Base-by-base conservation (phyloP, 1,284 basidiomycete genomes). In the Leccinum subspadiceum region DNA sequence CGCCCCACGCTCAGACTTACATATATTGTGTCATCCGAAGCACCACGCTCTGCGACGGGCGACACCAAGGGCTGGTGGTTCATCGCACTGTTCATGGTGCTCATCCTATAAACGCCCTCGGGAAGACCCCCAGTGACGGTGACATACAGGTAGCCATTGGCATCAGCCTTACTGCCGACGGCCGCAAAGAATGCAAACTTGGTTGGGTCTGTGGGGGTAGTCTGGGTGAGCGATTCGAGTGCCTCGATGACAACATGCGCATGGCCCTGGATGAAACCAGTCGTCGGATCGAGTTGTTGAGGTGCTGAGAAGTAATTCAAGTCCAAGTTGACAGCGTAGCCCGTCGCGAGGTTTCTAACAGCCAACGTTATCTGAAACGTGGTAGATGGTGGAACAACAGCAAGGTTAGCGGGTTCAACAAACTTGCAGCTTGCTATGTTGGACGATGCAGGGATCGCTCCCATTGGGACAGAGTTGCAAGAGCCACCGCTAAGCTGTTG, bases 151-250 rank as follows among this genome's bases (percentile, higher is more conserved):
- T 80, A 63, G 10, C 86, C 87, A 58, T 78, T 77, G 31, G 64
- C 66, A 52, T 77, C 78, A 1, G 77, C 78, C 72, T 65, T 78
- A 68, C 59, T 68, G 65, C 83, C 83, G 68, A 90, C 73, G 65
- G 84, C 86, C 77, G 84, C 85, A 82, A 91, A 92, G 78, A 88
- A 90, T 6, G 79, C 82, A 65, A 88, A 89, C 63, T 73, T 73
- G 54, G 69, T 78, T 20, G 88, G 85, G 73, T 90, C 75, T 29
- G 81, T 81, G 15, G 84, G 76, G 0, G 73, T 77, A 10, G 84
- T 84, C 68, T 84, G 81, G 46, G 74, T 72, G 59, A 89, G 71
- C 4, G 82, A 78, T 46, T 69, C 64, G 63, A 92, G 77, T 53
- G 72, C 58, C 73, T 90, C 83, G 58, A 92, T 76, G 53, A 87